These are phyloP conservation scores for Acacia concinna DNA, from an alignment of 331 rosid species.

Conservation along the genomic window DNA sequence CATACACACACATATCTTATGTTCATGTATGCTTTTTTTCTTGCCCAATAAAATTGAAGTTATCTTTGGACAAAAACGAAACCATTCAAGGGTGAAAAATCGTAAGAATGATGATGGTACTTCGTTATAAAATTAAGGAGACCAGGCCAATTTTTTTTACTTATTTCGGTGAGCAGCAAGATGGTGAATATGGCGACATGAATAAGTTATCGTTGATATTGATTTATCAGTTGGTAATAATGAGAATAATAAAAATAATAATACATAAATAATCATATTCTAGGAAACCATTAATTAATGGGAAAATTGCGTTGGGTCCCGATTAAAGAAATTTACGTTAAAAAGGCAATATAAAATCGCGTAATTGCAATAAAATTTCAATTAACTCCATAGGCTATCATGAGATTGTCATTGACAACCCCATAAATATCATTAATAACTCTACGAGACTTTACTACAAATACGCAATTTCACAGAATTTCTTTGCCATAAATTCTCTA, in stretches of 20 bases:
- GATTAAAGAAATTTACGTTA: too few species aligned
- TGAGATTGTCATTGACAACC: too few species aligned
- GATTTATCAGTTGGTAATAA: not conserved
- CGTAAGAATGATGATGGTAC: not conserved
- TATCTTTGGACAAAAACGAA: not conserved
- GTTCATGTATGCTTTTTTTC: too few species aligned
- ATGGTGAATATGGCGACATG: not conserved
- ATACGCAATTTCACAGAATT: too few species aligned
- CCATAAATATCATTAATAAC: too few species aligned
- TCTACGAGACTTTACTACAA: too few species aligned
- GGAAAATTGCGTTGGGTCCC: too few species aligned
- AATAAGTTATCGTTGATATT: not conserved
- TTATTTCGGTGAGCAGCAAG: not conserved
- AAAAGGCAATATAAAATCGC: too few species aligned
- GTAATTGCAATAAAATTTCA: too few species aligned
- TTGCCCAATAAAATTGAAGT: not conserved
- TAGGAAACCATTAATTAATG: not conserved
- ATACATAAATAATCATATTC: not conserved
- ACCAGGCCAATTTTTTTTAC: not conserved
- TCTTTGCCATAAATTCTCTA: too few species aligned
- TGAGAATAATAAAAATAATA: not conserved
- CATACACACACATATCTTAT: too few species aligned
- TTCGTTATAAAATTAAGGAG: not conserved
- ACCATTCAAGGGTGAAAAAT: not conserved
- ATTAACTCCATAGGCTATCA: too few species aligned